Evolutionary conservation across 495 filamentous ascomycete species (phyloP).

Genomic region (Hyaloscypha hepaticicola): DNA sequence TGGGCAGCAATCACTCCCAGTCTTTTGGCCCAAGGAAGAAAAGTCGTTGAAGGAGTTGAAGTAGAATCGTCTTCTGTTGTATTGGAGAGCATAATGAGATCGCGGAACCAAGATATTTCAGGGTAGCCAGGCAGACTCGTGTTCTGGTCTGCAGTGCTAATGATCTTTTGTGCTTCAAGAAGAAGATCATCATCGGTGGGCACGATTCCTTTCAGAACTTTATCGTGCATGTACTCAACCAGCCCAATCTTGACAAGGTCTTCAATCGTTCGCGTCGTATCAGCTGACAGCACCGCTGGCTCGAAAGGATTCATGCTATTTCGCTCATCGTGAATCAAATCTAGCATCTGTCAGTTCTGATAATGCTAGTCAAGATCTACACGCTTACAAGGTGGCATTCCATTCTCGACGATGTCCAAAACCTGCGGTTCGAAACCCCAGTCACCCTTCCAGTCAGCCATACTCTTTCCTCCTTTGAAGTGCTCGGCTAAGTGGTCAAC

Average conservation of each 20-base stretch:
- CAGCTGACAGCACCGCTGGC: slow-evolving; percentile 37
- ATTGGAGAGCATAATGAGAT: slow-evolving; percentile 47
- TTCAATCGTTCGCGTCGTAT: slow-evolving; percentile 46
- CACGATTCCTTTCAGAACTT: slow-evolving; percentile 2
- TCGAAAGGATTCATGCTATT: slow-evolving; percentile 46
- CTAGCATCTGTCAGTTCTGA: slow-evolving; percentile 29
- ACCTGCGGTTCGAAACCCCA: slow-evolving; percentile 66
- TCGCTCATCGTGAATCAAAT: slow-evolving; percentile 57
- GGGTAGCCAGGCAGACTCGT: neutral
- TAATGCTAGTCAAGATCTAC: neutral
- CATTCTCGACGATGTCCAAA: slow-evolving; percentile 60
- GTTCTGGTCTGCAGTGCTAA: slow-evolving; percentile 19
- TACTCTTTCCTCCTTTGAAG: slow-evolving; percentile 64
- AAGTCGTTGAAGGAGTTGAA: neutral
- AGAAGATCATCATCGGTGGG: slow-evolving; percentile 28
- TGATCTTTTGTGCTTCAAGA: slow-evolving; percentile 23
- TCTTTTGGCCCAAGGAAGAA: slow-evolving; percentile 14
- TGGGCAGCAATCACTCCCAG: slow-evolving; percentile 7
- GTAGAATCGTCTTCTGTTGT: neutral
- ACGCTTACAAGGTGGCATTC: slow-evolving; percentile 50
- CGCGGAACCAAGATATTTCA: slow-evolving; percentile 52
- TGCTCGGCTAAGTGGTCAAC: slow-evolving; percentile 66
- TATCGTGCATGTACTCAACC: slow-evolving; percentile 39
- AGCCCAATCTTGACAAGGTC: slow-evolving; percentile 53
- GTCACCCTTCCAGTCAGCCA: slow-evolving; percentile 71